These are phyloP conservation scores for Neonectria neomacrospora DNA, from an alignment of 2,329 filamentous ascomycete species.

Conservation along the genomic window DNA sequence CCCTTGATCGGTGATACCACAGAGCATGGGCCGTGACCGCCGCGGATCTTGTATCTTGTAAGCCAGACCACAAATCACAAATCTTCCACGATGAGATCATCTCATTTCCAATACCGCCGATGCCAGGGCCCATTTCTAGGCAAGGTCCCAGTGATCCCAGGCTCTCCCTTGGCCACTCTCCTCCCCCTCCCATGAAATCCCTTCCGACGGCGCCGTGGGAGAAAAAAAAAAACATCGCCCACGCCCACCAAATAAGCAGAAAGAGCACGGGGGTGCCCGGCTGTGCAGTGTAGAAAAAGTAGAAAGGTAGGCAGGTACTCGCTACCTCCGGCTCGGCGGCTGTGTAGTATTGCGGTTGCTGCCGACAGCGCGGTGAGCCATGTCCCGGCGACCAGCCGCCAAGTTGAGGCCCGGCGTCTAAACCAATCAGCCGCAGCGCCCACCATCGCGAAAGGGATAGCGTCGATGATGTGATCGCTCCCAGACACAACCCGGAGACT, in stretches of 20 bases:
- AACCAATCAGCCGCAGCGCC: constrained; percentile 51
- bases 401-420: constrained; percentile 34
- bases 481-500: constrained; percentile 46
- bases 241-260: constrained; percentile 14
- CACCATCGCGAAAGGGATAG: constrained; percentile 61
- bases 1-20: not conserved
- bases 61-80: constrained; percentile 11
- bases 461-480: constrained; percentile 64
- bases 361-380: constrained; percentile 39
- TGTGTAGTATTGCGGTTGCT: constrained; percentile 34
- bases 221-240: constrained; percentile 12
- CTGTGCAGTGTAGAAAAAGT: constrained; percentile 1
- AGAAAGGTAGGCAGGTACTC: constrained; percentile 29
- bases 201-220: constrained; percentile 7
- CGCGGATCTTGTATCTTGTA: constrained; percentile 24
- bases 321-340: constrained; percentile 45
- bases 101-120: constrained; percentile 17
- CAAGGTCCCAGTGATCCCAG: constrained; percentile 10
- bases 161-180: constrained; percentile 6
- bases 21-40: constrained; percentile 9
- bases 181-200: constrained; percentile 11
- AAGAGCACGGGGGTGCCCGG: constrained; percentile 11
- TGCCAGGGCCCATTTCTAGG: constrained; percentile 29
- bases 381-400: constrained; percentile 39
- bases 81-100: constrained; percentile 34